Base-by-base conservation (phyloP, 2,329 filamentous ascomycete genomes). In the Rugonectria rugulosa region DNA sequence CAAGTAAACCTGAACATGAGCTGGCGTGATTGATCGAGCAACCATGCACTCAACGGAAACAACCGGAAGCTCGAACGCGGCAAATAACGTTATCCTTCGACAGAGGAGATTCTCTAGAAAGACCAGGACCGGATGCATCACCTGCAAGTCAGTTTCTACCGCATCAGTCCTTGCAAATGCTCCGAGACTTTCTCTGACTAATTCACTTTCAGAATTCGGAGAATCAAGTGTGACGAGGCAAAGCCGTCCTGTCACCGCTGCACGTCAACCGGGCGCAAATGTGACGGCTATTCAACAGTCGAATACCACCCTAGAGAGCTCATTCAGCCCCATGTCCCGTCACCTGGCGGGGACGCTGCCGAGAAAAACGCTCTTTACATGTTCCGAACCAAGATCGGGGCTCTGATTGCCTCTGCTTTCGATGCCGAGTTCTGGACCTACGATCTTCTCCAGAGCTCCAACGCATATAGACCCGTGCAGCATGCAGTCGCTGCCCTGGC, bases 361-460 rank as follows among this genome's bases (percentile, higher is more conserved):
- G 42, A 45, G 27, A 24, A 15, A 17, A 36, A 38, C 6, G 51
- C 44, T 1, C 8, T 54, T 12, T 54, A 54, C 37, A 43, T 54
- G 23, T 54, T 54, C 20, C 23, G 51, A 12, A 44, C 44, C 7
- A 44, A 50, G 24, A 32, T 54, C 37, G 15, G 37, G 10, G 20
- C 26, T 3, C 38, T 47, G 14, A 38, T 50, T 12, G 38, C 52
- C n/a, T 54, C 52, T 23, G 24, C 15, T 10, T 26, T 49, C 31
- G 51, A 54, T 24, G 14, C 31, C 29, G 37, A 40, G 12, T 54
- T 54, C 15, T 54, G 44, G 51, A 43, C 51, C 20, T 27, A 20
- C 11, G 51, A 49, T 5, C 36, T 54, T 19, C 21, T 54, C 11
- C 44, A 38, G 20, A 43, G 14, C 3, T 27, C 37, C 2, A 44